Evolutionary conservation across 2,329 filamentous ascomycete species (phyloP), one percentile per base, ranked within the genome.

Genomic region (Aotearoamyces nothofagi): DNA sequence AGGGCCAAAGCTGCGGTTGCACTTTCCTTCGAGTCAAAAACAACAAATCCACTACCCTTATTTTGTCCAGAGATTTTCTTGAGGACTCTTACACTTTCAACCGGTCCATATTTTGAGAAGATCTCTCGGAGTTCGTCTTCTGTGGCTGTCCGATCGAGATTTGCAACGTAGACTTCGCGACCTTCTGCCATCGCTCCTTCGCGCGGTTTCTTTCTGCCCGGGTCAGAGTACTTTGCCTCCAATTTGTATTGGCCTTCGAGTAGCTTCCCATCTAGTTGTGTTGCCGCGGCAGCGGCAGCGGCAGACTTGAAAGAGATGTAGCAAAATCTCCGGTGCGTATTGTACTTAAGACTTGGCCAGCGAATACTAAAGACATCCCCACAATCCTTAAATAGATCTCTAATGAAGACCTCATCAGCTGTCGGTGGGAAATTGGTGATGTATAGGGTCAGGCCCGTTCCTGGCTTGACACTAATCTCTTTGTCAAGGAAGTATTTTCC

Each of bases 261-360:
- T 13, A 73, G 50, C 32, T 65, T 74, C 15, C 78, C 78, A 45
- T 94, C 66, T 27, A 93, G 66, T 33, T 69, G 57, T 1, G 75
- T 77, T 1, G 86, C 86, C 27, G 68, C 70, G 22, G 70, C 63
- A 1, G 84, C 81, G 29, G 69, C 67, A n/a, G 64, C 62, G 3
- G 66, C 54, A 17, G 72, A 70, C 26, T 73, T 66, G 49, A 94
- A 94, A n/a, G 92, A 82, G 5, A 94, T 65, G 51, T 98, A 98
- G 58, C 86, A 94, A 57, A 98, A 98, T 14, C 90, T 78, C 17
- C 90, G 80, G 42, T 81, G 76, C 2, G 78, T 76, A 45, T 94
- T 87, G 52, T 68, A 84, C 50, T 92, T 92, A 29, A 98, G 67
- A 32, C 83, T 93, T 2, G 90, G 90, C 56, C 90, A 90, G 13